Percentiles rank a stretch among this genome's conserved stretches.
These are phyloP conservation scores for Papilionanthe hybrid DNA, from an alignment of 116 monocot species.

Conservation along the genomic window DNA sequence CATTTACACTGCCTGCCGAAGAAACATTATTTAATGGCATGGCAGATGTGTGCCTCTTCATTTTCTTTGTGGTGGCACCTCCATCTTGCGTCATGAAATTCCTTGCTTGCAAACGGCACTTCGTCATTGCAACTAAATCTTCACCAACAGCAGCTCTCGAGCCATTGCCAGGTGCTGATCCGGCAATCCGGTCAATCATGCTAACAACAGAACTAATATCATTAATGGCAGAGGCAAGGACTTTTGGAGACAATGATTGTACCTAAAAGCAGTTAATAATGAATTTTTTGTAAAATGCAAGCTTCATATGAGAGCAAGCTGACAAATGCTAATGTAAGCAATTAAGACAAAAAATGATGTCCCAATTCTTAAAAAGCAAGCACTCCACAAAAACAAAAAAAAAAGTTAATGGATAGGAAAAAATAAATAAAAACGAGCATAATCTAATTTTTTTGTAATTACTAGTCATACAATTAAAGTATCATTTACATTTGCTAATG, in stretches of 20 bases:
- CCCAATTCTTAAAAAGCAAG: neutral
- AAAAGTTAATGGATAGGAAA: neutral
- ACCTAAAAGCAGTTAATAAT: slow-evolving; percentile 36
- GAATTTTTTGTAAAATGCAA: neutral
- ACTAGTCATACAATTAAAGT: neutral
- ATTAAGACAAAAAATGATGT: too few species aligned
- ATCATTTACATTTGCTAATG: neutral
- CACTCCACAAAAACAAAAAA: neutral
- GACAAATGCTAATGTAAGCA: neutral
- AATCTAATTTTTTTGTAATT: neutral
- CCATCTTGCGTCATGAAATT: slow-evolving; percentile 83
- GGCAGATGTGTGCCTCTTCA: slow-evolving; percentile 85
- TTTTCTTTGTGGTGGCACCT: slow-evolving; percentile 63
- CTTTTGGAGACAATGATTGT: slow-evolving; percentile 34
- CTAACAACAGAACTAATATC: slow-evolving; percentile 83
- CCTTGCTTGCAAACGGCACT: slow-evolving; percentile 85
- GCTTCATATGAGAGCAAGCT: neutral
- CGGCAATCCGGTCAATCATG: slow-evolving; percentile 79
- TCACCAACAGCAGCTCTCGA: slow-evolving; percentile 88
- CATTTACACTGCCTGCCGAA: slow-evolving; percentile 63
- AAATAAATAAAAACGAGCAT: neutral
- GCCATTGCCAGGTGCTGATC: slow-evolving; percentile 89
- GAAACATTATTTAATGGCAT: slow-evolving; percentile 81
- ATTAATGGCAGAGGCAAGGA: slow-evolving; percentile 51
- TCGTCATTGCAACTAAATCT: slow-evolving; percentile 96